Percentiles rank a stretch among this genome's conserved stretches.
Conservation (phyloP, 2,329 filamentous ascomycete genomes). For the Orbilia javanica region DNA sequence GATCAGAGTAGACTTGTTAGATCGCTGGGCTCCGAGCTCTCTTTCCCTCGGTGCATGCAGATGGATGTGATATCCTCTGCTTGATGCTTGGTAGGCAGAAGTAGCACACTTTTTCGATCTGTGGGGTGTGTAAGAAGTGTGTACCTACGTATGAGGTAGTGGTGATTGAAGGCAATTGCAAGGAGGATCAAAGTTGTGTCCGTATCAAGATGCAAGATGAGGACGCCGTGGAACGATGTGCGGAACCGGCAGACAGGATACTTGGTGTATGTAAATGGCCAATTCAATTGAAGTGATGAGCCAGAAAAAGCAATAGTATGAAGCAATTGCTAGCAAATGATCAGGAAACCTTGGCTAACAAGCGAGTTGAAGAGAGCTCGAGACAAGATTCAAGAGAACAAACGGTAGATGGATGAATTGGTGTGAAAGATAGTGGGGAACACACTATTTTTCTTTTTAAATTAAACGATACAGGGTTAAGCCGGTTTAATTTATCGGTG, state of each 20-base stretch:
- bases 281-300: background rate
- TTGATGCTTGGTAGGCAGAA: conserved; percentile 33
- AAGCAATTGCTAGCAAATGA: background rate
- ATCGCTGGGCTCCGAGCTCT: conserved; percentile 58
- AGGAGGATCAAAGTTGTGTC: conserved; percentile 32
- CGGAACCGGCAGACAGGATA: conserved; percentile 12
- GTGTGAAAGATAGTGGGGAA: background rate
- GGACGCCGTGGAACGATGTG: conserved; percentile 51
- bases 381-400: conserved; percentile 5
- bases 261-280: background rate
- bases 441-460: background rate
- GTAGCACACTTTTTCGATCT: conserved; percentile 45
- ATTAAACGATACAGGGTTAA: background rate
- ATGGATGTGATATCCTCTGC: conserved; percentile 18
- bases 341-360: background rate
- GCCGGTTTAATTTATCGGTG: background rate
- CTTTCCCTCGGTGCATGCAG: conserved; percentile 48
- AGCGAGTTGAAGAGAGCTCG: conserved; percentile 9
- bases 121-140: conserved; percentile 34
- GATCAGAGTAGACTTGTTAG: conserved; percentile 43
- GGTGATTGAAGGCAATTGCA: background rate
- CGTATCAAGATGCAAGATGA: conserved; percentile 53
- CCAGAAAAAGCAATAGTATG: conserved; percentile 48
- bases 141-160: conserved; percentile 5
- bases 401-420: background rate